Conservation (phyloP, 2,329 filamentous ascomycete genomes). For the Hawksworthiomyces lignivorus region DNA sequence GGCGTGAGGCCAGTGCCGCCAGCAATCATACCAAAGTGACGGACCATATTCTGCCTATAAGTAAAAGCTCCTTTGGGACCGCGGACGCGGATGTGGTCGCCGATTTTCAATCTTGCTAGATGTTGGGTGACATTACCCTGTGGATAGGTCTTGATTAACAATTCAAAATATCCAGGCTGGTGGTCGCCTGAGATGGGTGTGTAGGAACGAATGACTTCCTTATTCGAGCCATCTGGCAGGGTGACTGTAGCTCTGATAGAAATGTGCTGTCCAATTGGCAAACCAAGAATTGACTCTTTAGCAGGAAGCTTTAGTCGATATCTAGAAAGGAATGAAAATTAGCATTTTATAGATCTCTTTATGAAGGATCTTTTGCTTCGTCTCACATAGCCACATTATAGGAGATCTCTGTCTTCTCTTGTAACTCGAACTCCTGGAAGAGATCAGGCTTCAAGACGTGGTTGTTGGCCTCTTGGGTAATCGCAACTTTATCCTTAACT, state of each 20-base stretch:
- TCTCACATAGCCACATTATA: slow-evolving; percentile 92
- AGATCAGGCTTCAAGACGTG: too few relatives aligned
- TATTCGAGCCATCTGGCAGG: slow-evolving; percentile 59
- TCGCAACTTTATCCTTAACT: too few relatives aligned
- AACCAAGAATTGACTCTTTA: slow-evolving; percentile 74
- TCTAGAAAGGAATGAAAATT: too few relatives aligned
- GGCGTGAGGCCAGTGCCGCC: slow-evolving; percentile 97
- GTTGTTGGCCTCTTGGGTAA: too few relatives aligned
- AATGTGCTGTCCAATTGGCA: slow-evolving; percentile 98
- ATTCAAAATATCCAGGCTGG: slow-evolving; percentile 85
- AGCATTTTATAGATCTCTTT: background rate
- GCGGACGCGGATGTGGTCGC: slow-evolving; percentile 80
- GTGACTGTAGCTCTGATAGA: slow-evolving; percentile 85
- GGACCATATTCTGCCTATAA: slow-evolving; percentile 94
- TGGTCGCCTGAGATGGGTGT: slow-evolving; percentile 87
- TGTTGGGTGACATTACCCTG: slow-evolving; percentile 96
- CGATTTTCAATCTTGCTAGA: slow-evolving; percentile 74
- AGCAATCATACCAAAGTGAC: slow-evolving; percentile 95
- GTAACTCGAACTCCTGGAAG: slow-evolving; percentile 86
- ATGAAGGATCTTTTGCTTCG: too few relatives aligned
- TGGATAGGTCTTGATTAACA: slow-evolving; percentile 96
- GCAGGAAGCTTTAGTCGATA: slow-evolving; percentile 88
- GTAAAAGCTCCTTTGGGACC: slow-evolving; percentile 98
- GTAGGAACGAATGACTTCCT: slow-evolving; percentile 79
- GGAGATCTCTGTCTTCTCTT: slow-evolving; percentile 90